Evolutionary conservation across 2,329 filamentous ascomycete genomes (phyloP).

Genomic region (Xylariaceae sp.): DNA sequence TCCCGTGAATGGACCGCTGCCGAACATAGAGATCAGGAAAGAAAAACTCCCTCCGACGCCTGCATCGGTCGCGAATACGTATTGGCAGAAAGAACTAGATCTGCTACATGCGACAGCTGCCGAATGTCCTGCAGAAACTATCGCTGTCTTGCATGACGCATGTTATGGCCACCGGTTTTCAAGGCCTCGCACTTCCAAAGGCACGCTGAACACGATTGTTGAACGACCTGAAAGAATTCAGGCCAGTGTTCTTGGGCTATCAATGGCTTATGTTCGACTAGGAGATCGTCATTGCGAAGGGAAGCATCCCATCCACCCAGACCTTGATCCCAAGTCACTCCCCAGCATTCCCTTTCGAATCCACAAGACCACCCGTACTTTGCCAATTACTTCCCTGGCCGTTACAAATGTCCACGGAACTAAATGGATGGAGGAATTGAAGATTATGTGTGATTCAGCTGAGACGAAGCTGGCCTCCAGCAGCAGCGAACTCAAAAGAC

Average conservation of each 20-base stretch:
- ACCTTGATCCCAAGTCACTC: conserved; percentile 48
- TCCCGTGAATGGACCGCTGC: conserved; percentile 25
- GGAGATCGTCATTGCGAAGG: conserved; percentile 75
- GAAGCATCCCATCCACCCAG: conserved; percentile 61
- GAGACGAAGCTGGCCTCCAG: conserved; percentile 72
- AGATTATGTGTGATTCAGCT: conserved; percentile 76
- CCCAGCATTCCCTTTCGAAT: conserved; percentile 76
- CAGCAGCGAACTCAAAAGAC: conserved; percentile 72
- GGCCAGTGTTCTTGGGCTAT: conserved; percentile 76
- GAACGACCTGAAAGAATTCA: conserved; percentile 89
- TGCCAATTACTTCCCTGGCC: conserved; percentile 68
- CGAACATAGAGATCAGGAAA: conserved; percentile 29
- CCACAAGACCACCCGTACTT: conserved; percentile 67
- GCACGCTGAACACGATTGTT: conserved; percentile 73
- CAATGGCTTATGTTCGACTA: conserved; percentile 84
- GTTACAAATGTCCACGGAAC: conserved; percentile 89
- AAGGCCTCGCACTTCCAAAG: conserved; percentile 71
- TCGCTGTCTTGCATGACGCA: conserved; percentile 86
- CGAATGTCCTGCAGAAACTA: conserved; percentile 51
- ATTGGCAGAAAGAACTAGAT: conserved; percentile 67
- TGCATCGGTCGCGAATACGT: conserved; percentile 57
- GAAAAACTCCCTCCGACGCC: conserved; percentile 42
- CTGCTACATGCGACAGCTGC: conserved; percentile 49
- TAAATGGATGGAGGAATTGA: conserved; percentile 92
- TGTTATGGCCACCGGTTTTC: conserved; percentile 94